phyloP scores from a whole-genome alignment of 106 monocot genomes.

The Dendrobium nobile region DNA sequence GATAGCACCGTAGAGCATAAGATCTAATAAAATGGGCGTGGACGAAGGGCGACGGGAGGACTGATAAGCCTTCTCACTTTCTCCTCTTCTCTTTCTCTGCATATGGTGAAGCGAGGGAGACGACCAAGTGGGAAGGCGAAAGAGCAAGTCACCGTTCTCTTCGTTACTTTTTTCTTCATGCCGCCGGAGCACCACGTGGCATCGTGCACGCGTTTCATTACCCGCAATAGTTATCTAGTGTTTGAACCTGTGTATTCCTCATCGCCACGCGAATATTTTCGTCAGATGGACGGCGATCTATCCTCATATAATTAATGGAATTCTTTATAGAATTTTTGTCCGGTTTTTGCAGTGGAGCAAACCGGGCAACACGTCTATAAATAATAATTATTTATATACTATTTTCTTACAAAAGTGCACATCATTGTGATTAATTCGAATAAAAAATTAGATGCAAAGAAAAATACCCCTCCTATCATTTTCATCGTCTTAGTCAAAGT shows the following conservation, averaged over 20 bases:
- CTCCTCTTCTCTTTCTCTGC: not conserved
- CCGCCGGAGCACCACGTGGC: not conserved
- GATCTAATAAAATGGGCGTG: not conserved
- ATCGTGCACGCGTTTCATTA: not conserved
- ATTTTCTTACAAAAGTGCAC: too few species aligned
- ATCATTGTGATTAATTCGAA: too few species aligned
- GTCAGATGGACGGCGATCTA: not conserved
- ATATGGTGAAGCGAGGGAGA: not conserved
- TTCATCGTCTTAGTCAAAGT: too few species aligned
- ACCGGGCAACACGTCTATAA: too few species aligned
- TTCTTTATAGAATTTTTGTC: too few species aligned
- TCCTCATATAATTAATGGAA: not conserved
- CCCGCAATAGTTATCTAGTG: not conserved
- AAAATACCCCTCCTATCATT: too few species aligned
- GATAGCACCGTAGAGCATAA: not conserved
- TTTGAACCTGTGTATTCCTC: not conserved
- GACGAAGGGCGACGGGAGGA: not conserved
- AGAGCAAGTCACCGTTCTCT: not conserved
- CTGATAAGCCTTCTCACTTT: not conserved
- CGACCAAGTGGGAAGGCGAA: not conserved
- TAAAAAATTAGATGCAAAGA: too few species aligned
- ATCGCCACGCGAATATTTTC: not conserved
- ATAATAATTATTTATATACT: too few species aligned
- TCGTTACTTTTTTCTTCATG: not conserved
- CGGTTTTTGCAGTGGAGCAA: too few species aligned